Evolutionary conservation across 805 yeast species (phyloP), one percentile per base, ranked within the genome.

Genomic region (Ogataea neopini): DNA sequence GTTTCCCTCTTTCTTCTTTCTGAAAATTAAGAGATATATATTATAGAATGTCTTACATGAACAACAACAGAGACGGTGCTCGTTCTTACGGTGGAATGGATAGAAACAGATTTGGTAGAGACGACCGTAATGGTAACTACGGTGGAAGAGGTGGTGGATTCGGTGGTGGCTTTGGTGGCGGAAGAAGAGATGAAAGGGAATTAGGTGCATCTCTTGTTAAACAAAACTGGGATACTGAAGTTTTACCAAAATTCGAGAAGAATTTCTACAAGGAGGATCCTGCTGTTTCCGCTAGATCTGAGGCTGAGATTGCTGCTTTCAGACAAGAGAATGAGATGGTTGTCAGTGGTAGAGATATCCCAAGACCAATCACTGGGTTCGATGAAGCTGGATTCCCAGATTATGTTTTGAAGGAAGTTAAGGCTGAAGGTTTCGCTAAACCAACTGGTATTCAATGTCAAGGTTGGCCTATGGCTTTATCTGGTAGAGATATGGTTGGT

Each of bases 401-500:
- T 60, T 91, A 92, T 68, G 97, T 92, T 38, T 77, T 94, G 65
- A 75, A 72, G 50, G 97, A 92, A 77, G 91, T 94, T 60, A 81
- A 86, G 72, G 83, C 83, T 50, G 90, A 88, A 72, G 98, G 98
- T 52, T 94, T 94, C 75, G 94, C 84, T 47, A 80, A 75, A 56
- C 99, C 99, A 62, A 94, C 99, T 48, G 90, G 89, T 57, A 94
- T 94, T 65, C 99, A 94, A 76, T 89, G 97, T 72, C 99, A 94
- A 77, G 99, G 99, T 76, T 94, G 99, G 99, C 99, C 99, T 55
- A 94, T 94, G 99, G 99, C 99, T 64, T 77, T 91, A 50, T 83
- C 92, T 61, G 99, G 99, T 77, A 88, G 98, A 75, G 98, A 94
- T 70, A 86, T 94, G 92, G 88, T 94, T 72, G 99, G 99, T 79